Evolutionary conservation across 2,329 filamentous ascomycete genomes (phyloP), one percentile per base, ranked within the genome.

Genomic region (Cladosporium sp.): DNA sequence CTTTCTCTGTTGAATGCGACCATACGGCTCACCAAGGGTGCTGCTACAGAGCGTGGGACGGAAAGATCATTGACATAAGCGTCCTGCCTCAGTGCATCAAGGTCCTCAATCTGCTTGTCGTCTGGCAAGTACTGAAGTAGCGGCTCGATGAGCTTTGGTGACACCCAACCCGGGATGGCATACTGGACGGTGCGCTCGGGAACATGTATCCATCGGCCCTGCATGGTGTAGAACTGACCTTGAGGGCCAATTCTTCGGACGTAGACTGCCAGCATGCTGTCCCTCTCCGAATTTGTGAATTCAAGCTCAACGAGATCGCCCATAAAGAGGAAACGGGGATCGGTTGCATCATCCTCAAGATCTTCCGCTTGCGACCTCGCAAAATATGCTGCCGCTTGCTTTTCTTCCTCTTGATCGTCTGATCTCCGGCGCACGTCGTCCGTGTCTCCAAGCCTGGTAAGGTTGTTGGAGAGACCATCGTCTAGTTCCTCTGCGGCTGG

Each of bases 61-160:
- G 77, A 77, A 6, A 79, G 62, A 58, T 80, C 75, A 44, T 80
- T 74, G 31, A 73, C 66, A 29, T 76, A 73, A 1, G 80, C 68
- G 50, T 78, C 74, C 56, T 79, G 74, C 46, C 71, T 50, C n/a
- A 79, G 66, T 21, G 69, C 69, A 10, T 74, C 66, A 5, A 71
- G 18, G 28, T 75, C 70, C 35, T 74, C 69, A 3, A 74, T 72
- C 10, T 77, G 71, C 57, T 78, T 76, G 5, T 75, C 76, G 10
- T 75, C 71, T 0, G 86, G 86, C 3, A 88, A 76, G 71, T 84
- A 83, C 4, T 82, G 80, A 11, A 83, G 66, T 3, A 88, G 72
- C 1, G 80, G 78, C 14, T 80, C 71, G 3, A 88, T 68, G 29
- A 82, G 68, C 31, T 80, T 74, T 1, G 75, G 76, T 31, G 81